Evolutionary conservation across 2,329 filamentous ascomycete genomes (phyloP).

Genomic region (Nothophaeocryptopus gaeumannii): DNA sequence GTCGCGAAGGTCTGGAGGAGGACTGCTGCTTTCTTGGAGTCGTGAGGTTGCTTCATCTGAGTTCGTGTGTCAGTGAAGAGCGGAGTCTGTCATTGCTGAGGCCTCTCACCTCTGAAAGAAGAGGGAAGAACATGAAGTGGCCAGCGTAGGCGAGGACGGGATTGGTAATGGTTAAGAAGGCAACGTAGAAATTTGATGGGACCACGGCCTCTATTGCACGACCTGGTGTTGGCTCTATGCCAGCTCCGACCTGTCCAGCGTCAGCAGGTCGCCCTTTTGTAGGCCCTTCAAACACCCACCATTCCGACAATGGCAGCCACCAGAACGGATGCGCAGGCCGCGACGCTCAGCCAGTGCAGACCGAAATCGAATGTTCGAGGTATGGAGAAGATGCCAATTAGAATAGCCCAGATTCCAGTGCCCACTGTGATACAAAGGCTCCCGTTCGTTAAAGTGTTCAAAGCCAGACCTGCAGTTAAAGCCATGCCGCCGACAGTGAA

Average conservation of each 20-base stretch:
- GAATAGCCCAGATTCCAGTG: constrained; percentile 46
- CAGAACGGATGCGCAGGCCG: constrained; percentile 47
- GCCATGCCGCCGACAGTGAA: constrained; percentile 52
- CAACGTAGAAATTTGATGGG: constrained; percentile 42
- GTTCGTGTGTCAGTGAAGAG: constrained; percentile 5
- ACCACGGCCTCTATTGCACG: constrained; percentile 40
- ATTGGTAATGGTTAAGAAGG: constrained; percentile 51
- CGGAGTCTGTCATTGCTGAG: background rate
- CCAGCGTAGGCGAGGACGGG: constrained; percentile 54
- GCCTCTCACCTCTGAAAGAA: constrained; percentile 40
- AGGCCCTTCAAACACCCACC: background rate
- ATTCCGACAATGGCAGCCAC: constrained; percentile 52
- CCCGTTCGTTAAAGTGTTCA: constrained; percentile 46
- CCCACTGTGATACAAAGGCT: constrained; percentile 52
- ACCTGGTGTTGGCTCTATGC: constrained; percentile 40
- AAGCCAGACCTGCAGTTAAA: constrained; percentile 51
- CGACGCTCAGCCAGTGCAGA: constrained; percentile 48
- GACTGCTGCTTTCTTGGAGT: constrained; percentile 51
- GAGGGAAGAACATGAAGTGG: constrained; percentile 55
- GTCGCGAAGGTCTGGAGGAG: constrained; percentile 52
- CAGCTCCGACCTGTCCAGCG: constrained; percentile 41
- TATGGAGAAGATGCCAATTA: constrained; percentile 46
- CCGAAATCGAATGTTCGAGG: constrained; percentile 49
- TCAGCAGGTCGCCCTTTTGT: background rate
- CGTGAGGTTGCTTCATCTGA: constrained; percentile 51